A percentile compares a stretch with the other conserved stretches of the same genome.
Conservation (phyloP, 164 flowering plant genomes). For the Cinnamomum chago region DNA sequence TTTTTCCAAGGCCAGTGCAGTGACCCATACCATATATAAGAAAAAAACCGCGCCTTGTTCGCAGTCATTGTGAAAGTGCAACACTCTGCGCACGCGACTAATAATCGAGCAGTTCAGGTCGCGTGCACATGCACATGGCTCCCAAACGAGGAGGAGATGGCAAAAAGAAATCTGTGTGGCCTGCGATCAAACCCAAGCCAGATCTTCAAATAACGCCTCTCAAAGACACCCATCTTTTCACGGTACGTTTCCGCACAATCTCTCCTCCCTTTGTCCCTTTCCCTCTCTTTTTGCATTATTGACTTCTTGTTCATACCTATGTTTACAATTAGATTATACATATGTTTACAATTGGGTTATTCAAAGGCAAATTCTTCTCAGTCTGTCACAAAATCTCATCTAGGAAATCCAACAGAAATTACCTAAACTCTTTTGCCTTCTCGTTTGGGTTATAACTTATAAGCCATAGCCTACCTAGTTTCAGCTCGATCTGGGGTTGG, state of each 20-base stretch:
- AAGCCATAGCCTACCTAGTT: too few relatives aligned
- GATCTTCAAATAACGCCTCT: slow-evolving; percentile 56
- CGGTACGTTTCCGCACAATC: slow-evolving; percentile 31
- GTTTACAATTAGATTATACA: neutral
- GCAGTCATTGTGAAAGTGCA: too few relatives aligned
- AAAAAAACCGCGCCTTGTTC: too few relatives aligned
- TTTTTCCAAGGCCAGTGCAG: too few relatives aligned
- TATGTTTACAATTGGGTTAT: too few relatives aligned
- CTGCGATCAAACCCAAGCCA: slow-evolving; percentile 54
- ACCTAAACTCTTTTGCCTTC: neutral
- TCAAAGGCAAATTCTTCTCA: neutral
- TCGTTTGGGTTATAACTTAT: neutral
- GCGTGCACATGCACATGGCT: neutral
- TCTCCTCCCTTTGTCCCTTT: neutral
- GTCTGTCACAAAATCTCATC: neutral
- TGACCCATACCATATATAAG: too few relatives aligned
- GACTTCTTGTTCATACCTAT: neutral
- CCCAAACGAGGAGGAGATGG: slow-evolving; percentile 14
- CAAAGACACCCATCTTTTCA: slow-evolving; percentile 69
- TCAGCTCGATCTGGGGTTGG: neutral
- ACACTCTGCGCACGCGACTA: too few relatives aligned
- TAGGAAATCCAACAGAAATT: neutral
- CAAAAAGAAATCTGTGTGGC: slow-evolving; percentile 46
- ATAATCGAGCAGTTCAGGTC: too few relatives aligned
- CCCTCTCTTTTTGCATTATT: neutral